A percentile compares a stretch with the other conserved stretches of the same genome.
These are phyloP conservation scores for Penicillium brasilianum DNA, from an alignment of 2,329 filamentous ascomycete species.

Conservation along the genomic window DNA sequence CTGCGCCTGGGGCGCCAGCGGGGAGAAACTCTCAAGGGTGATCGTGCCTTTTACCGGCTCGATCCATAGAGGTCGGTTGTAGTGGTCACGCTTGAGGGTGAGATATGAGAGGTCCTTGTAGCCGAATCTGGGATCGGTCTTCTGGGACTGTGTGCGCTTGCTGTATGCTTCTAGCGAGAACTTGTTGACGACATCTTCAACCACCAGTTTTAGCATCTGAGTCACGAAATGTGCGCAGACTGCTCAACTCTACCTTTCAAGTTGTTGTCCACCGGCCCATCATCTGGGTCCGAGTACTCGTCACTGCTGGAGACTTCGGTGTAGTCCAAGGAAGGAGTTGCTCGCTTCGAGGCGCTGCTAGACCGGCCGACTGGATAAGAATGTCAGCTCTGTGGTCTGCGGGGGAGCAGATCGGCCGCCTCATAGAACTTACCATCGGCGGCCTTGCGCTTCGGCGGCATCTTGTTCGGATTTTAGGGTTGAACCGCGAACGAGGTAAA, in stretches of 20 bases:
- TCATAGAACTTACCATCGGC: conserved; percentile 52
- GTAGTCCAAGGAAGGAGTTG: conserved; percentile 52
- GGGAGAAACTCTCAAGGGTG: conserved; percentile 92
- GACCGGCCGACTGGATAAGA: conserved; percentile 48
- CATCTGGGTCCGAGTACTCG: conserved; percentile 61
- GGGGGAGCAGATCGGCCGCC: conserved; percentile 8
- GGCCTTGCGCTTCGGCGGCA: conserved; percentile 77
- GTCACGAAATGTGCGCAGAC: conserved; percentile 19
- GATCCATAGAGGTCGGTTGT: conserved; percentile 90
- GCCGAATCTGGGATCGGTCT: conserved; percentile 61
- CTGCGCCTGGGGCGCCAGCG: conserved; percentile 82
- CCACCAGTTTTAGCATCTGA: conserved; percentile 30
- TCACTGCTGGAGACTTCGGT: conserved; percentile 59
- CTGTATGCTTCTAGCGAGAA: conserved; percentile 60
- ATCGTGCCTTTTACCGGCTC: conserved; percentile 85
- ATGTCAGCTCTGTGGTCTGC: conserved; percentile 36
- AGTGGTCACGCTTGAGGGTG: conserved; percentile 83
- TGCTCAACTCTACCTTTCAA: conserved; percentile 49
- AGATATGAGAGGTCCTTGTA: conserved; percentile 82
- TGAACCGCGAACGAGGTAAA: background rate
- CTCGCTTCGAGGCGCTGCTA: conserved; percentile 54
- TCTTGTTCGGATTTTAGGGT: conserved; percentile 40
- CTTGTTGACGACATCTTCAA: conserved; percentile 55
- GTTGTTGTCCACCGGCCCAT: conserved; percentile 53
- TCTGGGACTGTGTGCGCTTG: conserved; percentile 51